Percentiles rank a stretch among this genome's conserved stretches.
Conservation (phyloP, 2,329 filamentous ascomycete genomes). For the Trichophyton benhamiae region DNA sequence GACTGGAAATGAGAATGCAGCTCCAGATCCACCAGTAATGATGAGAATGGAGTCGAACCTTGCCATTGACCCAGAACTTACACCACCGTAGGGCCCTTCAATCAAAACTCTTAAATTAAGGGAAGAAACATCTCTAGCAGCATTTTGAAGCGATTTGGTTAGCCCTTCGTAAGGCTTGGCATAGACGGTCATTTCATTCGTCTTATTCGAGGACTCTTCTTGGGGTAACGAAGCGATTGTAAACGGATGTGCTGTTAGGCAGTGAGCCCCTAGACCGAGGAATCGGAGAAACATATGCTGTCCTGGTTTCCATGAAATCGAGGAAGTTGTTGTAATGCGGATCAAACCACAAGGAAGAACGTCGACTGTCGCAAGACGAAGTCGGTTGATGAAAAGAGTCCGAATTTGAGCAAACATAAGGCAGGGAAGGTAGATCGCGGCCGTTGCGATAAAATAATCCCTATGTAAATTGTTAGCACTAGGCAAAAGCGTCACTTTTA, state of each 20-base stretch:
- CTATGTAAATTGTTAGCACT: constrained; percentile 18
- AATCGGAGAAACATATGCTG: constrained; percentile 23
- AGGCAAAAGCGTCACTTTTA: no score
- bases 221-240: not conserved
- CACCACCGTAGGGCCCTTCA: constrained; percentile 37
- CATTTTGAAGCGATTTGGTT: constrained; percentile 35
- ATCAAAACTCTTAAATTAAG: not conserved
- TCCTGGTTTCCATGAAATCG: constrained; percentile 38
- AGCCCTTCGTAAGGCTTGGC: constrained; percentile 40
- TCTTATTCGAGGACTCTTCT: not conserved
- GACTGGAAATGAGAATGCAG: constrained; percentile 41
- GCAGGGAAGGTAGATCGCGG: constrained; percentile 39
- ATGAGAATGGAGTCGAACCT: constrained; percentile 36
- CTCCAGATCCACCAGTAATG: constrained; percentile 46
- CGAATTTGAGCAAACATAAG: constrained; percentile 36
- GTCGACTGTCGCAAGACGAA: constrained; percentile 33
- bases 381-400: constrained; percentile 41
- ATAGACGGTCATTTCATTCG: constrained; percentile 40
- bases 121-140: not conserved
- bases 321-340: constrained; percentile 34
- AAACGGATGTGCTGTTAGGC: constrained; percentile 1
- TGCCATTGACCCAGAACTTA: constrained; percentile 27
- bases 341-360: constrained; percentile 32
- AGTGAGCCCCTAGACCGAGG: not conserved
- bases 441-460: constrained; percentile 51